A percentile compares a stretch with the other conserved stretches of the same genome.
phyloP scores from a whole-genome alignment of 2,329 filamentous ascomycete species.

The Fusarium odoratissimum region DNA sequence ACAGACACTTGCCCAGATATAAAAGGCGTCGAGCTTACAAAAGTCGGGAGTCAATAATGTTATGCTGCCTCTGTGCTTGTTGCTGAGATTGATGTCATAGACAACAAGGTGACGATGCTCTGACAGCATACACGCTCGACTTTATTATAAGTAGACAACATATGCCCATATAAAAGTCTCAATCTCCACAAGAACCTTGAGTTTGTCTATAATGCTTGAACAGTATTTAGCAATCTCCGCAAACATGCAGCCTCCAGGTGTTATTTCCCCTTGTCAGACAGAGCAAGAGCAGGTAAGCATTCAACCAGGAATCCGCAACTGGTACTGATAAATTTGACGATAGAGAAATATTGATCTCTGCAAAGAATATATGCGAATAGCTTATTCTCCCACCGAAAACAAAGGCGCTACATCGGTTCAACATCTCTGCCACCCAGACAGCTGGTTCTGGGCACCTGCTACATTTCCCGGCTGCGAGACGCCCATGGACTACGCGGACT shows the following conservation, averaged over 20 bases:
- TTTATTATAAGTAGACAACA: not conserved
- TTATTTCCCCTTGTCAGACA: constrained; percentile 8
- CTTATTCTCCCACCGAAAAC: constrained; percentile 27
- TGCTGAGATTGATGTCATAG: constrained; percentile 13
- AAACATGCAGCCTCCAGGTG: constrained; percentile 3
- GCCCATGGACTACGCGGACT: constrained; percentile 40
- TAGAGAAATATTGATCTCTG: constrained; percentile 21
- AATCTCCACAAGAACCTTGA: not conserved
- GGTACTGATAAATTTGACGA: not conserved
- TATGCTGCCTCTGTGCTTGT: not conserved
- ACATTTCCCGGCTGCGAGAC: constrained; percentile 34
- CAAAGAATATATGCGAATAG: constrained; percentile 32
- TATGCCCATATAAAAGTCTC: not conserved
- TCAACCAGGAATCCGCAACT: not conserved
- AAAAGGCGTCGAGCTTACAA: not conserved
- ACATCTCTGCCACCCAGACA: constrained; percentile 28
- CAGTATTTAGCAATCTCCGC: not conserved
- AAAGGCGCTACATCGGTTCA: constrained; percentile 23
- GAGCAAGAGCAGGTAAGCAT: constrained; percentile 14
- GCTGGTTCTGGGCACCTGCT: constrained; percentile 34
- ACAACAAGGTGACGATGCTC: constrained; percentile 9
- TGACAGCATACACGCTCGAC: constrained; percentile 6
- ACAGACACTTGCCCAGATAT: not conserved
- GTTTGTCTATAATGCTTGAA: too few species aligned
- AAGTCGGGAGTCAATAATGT: not conserved